Evolutionary conservation across 2,329 filamentous ascomycete species (phyloP), one percentile per base, ranked within the genome.

Genomic region (Hypoxylon sp.): DNA sequence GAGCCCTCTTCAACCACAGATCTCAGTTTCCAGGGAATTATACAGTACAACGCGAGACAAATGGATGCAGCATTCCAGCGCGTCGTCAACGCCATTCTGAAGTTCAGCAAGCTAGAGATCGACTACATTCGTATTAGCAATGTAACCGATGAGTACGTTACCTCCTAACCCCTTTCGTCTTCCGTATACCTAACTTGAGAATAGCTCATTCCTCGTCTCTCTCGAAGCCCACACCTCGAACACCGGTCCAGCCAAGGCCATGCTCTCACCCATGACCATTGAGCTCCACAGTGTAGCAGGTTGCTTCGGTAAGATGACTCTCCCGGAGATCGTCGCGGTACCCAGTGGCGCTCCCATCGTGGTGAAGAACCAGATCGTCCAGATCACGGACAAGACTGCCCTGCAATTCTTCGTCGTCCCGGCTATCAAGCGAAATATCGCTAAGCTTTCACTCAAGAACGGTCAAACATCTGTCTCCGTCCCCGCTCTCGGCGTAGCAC

Each of bases 141-240:
- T 70, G 67, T 76, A 19, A 73, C 73, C 30, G 70, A 76, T 64
- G 67, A 74, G 75, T 74, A 73, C 69, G 71, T 67, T 62, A 23
- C 39, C 48, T 66, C 47, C 53, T 50, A 65, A 61, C n/a, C 23
- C 27, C 29, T 43, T 46, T 23, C 23, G 41, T 51, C 27, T 41
- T 46, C 29, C 27, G 21, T 8, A 27, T 7, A 25, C 11, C 55
- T 63, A 29, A 67, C 47, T 27, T 11, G 19, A 2, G 29, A 16
- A 16, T 50, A 75, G 73, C 34, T 71, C 71, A 25, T 73, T 74
- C 39, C 57, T 63, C 53, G 68, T 73, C 57, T 69, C 73, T 5
- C 59, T 76, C 46, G 70, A 74, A 41, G 71, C 68, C 9, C 65
- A 61, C 30, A 59, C 71, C 11, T 65, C 64, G 16, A 70, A 68